These are phyloP conservation scores for Yamadazyma atlantica DNA, from an alignment of 1,139 yeast genomes.

Conservation along the genomic window DNA sequence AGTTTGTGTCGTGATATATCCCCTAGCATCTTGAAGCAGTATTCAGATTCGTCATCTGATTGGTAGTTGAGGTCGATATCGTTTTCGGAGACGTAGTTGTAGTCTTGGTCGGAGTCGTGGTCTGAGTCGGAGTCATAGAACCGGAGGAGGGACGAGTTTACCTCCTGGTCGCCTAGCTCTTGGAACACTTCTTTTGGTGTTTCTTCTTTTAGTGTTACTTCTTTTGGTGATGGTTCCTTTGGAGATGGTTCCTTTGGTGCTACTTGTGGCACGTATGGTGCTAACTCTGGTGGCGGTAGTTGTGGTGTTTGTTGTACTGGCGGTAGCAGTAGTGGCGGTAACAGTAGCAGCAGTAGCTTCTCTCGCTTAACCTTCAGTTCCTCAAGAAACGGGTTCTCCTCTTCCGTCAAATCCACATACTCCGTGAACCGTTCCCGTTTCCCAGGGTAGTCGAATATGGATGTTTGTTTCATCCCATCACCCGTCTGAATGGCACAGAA, in stretches of 20 bases:
- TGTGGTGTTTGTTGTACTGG: not conserved
- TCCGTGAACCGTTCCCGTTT: slow-evolving; percentile 5
- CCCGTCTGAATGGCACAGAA: no score
- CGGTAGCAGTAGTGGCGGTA: not conserved
- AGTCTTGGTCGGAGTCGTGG: slow-evolving; percentile 9
- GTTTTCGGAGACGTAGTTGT: slow-evolving; percentile 9
- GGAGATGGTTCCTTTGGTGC: no score
- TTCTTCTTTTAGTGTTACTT: no score
- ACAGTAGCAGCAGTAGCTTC: not conserved
- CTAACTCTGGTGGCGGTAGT: no score
- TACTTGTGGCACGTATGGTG: no score
- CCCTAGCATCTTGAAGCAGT: slow-evolving; percentile 12
- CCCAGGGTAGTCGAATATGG: slow-evolving; percentile 11
- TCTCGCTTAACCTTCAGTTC: no score
- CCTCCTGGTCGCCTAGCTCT: no score
- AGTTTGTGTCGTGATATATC: slow-evolving; percentile 7
- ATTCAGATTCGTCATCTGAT: slow-evolving; percentile 13
- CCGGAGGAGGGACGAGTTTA: slow-evolving; percentile 6
- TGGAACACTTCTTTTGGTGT: no score
- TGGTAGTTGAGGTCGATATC: slow-evolving; percentile 16
- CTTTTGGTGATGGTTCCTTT: no score
- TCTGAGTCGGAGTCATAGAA: slow-evolving; percentile 17
- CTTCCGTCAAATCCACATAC: slow-evolving; percentile 12
- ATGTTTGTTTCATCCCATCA: slow-evolving; percentile 12
- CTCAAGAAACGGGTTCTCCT: slow-evolving; percentile 2